A percentile compares a stretch with the other conserved stretches of the same genome.
Conservation (phyloP, 257 asterid genomes). For the Scutellaria galericulata region DNA sequence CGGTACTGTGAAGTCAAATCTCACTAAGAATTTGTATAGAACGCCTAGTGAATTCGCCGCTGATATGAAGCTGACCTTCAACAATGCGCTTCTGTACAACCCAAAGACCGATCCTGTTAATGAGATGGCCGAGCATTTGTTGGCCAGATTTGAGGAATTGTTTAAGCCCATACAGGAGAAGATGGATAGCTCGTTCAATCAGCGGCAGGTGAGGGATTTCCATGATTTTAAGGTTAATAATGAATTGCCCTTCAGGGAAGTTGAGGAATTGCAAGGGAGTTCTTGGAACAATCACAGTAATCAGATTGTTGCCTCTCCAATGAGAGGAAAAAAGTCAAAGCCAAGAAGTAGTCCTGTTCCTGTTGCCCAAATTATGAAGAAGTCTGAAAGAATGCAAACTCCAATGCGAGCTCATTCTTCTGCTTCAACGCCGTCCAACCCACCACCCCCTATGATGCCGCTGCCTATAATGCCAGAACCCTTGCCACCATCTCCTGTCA, state of each 20-base stretch:
- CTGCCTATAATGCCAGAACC: constrained; percentile 27
- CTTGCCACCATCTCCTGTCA: constrained; percentile 55
- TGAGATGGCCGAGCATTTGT: constrained; percentile 61
- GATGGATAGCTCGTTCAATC: constrained; percentile 37
- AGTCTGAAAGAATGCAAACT: constrained; percentile 51
- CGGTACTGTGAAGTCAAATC: constrained; percentile 75
- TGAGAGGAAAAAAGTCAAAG: constrained; percentile 49
- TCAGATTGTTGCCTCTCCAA: constrained; percentile 51
- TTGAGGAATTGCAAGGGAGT: constrained; percentile 71
- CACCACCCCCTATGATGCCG: constrained; percentile 39
- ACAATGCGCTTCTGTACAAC: constrained; percentile 84
- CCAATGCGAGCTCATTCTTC: constrained; percentile 61
- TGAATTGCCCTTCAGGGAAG: constrained; percentile 31
- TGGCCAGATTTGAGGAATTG: constrained; percentile 67
- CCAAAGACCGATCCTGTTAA: constrained; percentile 74
- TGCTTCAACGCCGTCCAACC: constrained; percentile 62
- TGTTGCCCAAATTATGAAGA: constrained; percentile 30
- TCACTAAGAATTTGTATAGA: constrained; percentile 51
- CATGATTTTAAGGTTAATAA: constrained; percentile 32
- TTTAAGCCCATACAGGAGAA: constrained; percentile 67
- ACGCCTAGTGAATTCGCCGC: constrained; percentile 73
- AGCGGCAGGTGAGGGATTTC: constrained; percentile 42
- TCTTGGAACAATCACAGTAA: constrained; percentile 54
- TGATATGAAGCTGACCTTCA: constrained; percentile 78
- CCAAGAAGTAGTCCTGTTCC: constrained; percentile 40